Percentiles rank a stretch among this genome's conserved stretches.
These are phyloP conservation scores for Xylaria sp. DNA, from an alignment of 2,329 filamentous ascomycete species.

Conservation along the genomic window DNA sequence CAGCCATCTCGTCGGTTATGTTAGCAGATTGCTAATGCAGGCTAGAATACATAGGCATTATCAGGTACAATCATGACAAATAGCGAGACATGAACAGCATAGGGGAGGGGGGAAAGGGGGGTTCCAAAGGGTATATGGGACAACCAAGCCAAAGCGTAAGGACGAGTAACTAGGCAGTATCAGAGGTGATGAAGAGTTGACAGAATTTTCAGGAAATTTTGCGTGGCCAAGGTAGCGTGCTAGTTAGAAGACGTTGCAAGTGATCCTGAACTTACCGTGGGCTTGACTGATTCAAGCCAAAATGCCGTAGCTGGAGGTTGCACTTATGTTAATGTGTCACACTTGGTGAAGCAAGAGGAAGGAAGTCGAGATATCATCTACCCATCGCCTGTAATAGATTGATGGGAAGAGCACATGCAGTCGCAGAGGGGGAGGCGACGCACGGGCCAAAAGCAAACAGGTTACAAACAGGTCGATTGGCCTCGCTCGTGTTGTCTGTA, in stretches of 20 bases:
- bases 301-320: background rate
- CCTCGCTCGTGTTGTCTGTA: too few species aligned
- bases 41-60: background rate
- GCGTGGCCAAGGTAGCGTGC: slow-evolving; percentile 9
- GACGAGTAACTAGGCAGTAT: background rate
- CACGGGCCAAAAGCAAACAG: background rate
- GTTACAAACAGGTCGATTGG: background rate
- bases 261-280: background rate
- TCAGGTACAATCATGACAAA: background rate
- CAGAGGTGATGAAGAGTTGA: background rate
- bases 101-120: background rate
- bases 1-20: slow-evolving; percentile 14
- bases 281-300: background rate
- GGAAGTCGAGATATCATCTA: background rate
- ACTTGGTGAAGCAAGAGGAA: background rate
- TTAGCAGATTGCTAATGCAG: background rate
- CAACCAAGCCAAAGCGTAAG: background rate
- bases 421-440: background rate
- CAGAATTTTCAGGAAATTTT: background rate
- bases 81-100: background rate
- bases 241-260: background rate
- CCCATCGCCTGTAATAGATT: background rate
- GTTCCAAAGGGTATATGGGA: background rate
- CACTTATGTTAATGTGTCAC: background rate
- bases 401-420: background rate